Percentiles rank a stretch among this genome's conserved stretches.
Conservation (phyloP, 1,284 basidiomycete species). For the Tremellales sp. region DNA sequence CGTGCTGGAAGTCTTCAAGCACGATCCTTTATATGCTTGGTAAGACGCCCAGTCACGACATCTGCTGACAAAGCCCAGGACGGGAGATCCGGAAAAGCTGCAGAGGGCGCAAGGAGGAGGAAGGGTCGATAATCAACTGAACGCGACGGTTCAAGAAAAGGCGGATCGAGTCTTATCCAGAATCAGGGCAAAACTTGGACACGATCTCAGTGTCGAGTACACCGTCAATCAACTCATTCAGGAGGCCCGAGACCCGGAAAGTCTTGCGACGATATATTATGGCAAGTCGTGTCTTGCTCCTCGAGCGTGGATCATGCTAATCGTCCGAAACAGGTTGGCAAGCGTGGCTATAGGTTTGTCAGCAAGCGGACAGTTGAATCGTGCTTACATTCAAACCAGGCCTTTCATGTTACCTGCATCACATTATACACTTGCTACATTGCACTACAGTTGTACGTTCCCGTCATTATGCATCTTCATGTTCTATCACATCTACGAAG, state of each 20-base stretch:
- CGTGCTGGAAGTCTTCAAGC: slow-evolving; percentile 92
- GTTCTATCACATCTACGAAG: too few relatives aligned
- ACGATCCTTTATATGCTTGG: slow-evolving; percentile 95
- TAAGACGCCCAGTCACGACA: slow-evolving; percentile 40
- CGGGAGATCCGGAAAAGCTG: slow-evolving; percentile 60
- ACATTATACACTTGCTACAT: too few relatives aligned
- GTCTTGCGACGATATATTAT: slow-evolving; percentile 72
- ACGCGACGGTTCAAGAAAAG: slow-evolving; percentile 64
- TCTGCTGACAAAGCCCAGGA: slow-evolving; percentile 35
- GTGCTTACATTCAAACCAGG: neutral
- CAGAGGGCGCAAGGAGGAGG: slow-evolving; percentile 34
- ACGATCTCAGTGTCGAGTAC: slow-evolving; percentile 81
- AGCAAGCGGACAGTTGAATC: neutral
- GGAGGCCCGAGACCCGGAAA: slow-evolving; percentile 73
- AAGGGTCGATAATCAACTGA: slow-evolving; percentile 10
- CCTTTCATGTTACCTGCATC: too few relatives aligned
- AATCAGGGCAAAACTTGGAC: slow-evolving; percentile 77
- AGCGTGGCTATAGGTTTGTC: slow-evolving; percentile 13
- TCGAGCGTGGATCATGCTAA: neutral
- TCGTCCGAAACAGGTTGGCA: slow-evolving; percentile 17
- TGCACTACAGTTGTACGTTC: too few relatives aligned
- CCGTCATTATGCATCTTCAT: too few relatives aligned
- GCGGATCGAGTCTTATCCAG: slow-evolving; percentile 81
- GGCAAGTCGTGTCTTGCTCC: slow-evolving; percentile 48
- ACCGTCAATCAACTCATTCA: slow-evolving; percentile 90